Percentiles rank a stretch among this genome's conserved stretches.
Conservation (phyloP, 305 asterid species). For the Lippia alba region DNA sequence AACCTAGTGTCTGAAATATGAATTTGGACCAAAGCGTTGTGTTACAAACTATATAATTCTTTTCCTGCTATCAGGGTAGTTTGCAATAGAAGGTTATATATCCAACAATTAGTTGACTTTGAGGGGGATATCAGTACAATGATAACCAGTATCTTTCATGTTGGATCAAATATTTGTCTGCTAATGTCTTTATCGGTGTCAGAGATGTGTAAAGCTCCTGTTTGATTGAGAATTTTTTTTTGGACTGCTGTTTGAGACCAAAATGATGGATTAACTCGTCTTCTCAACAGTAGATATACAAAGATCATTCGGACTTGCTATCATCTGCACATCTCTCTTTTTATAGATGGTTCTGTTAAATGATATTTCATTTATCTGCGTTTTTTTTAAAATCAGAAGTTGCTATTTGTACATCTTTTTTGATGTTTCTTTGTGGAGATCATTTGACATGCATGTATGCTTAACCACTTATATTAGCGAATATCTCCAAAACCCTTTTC, state of each 20-base stretch:
- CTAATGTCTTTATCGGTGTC: too few relatives aligned
- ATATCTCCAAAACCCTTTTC: too few relatives aligned
- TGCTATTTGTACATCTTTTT: not conserved
- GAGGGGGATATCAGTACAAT: not conserved
- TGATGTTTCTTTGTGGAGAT: not conserved
- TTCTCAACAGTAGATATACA: too few relatives aligned
- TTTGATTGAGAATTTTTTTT: too few relatives aligned
- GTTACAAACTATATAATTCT: not conserved
- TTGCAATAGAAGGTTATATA: not conserved
- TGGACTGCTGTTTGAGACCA: too few relatives aligned
- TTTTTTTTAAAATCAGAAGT: slow-evolving; percentile 11
- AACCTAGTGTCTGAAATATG: not conserved
- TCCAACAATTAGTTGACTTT: not conserved
- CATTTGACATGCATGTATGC: slow-evolving; percentile 20
- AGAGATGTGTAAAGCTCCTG: too few relatives aligned
- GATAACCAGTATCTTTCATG: not conserved
- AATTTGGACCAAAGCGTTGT: slow-evolving; percentile 11
- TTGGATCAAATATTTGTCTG: not conserved
- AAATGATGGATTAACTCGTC: too few relatives aligned
- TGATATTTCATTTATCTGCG: not conserved
- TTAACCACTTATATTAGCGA: not conserved
- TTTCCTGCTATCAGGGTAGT: not conserved
- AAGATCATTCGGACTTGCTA: too few relatives aligned
- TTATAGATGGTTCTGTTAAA: too few relatives aligned
- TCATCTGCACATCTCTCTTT: too few relatives aligned